Conservation (phyloP, 805 yeast genomes). For the Wickerhamomyces rabaulensis region DNA sequence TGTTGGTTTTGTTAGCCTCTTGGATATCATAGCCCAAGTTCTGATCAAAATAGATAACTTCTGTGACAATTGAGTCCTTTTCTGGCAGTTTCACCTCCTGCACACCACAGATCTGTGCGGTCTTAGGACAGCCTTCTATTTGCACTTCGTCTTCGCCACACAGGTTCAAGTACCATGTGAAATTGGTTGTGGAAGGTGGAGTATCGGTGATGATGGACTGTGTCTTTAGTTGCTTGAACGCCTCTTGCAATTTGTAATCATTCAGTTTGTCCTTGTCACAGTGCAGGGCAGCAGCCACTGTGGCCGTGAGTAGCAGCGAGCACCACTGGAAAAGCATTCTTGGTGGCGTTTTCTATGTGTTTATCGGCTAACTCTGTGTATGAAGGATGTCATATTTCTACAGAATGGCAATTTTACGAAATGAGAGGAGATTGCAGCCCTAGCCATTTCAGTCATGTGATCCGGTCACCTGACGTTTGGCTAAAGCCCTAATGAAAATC, state of each 20-base stretch:
- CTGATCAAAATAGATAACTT: conserved; percentile 54
- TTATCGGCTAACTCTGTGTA: no score
- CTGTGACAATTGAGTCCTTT: conserved; percentile 42
- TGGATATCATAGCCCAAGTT: conserved; percentile 31
- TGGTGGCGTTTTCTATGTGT: neutral
- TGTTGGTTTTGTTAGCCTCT: conserved; percentile 24
- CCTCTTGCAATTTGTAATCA: conserved; percentile 15
- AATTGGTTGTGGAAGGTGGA: conserved; percentile 70
- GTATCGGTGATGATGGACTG: conserved; percentile 44
- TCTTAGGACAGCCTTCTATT: conserved; percentile 51
- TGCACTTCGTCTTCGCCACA: conserved; percentile 45
- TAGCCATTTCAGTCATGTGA: neutral
- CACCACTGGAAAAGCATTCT: neutral
- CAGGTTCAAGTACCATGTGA: conserved; percentile 66
- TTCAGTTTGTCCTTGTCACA: conserved; percentile 18
- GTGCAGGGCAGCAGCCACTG: conserved; percentile 9
- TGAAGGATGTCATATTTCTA: no score
- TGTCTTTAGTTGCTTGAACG: conserved; percentile 44
- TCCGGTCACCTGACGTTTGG: neutral
- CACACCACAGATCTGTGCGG: conserved; percentile 76
- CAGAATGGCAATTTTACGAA: neutral
- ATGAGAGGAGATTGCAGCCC: neutral
- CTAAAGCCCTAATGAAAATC: neutral
- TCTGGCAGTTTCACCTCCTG: conserved; percentile 51
- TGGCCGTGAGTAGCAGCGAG: neutral